Conservation (phyloP, 169 alveolate species). For the Eimeria necatrix region DNA sequence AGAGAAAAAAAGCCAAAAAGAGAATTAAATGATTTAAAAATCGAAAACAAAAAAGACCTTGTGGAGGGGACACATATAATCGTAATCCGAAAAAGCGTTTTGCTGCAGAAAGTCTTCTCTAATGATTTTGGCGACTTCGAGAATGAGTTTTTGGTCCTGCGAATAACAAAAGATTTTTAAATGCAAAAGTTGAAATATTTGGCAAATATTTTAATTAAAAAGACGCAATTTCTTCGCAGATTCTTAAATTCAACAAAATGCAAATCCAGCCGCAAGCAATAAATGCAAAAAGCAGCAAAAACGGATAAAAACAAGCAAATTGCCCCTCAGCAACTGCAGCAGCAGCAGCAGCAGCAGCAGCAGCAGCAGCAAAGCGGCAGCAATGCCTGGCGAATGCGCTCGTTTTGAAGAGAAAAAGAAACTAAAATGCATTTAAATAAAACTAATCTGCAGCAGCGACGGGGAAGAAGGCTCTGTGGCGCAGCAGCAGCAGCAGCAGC, state of each 20-base stretch:
- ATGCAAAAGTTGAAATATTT: not conserved
- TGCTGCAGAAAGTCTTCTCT: constrained; percentile 99
- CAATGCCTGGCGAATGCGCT: not conserved
- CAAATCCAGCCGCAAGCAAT: not conserved
- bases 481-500: too few species aligned
- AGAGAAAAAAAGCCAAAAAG: not conserved
- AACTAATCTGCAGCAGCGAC: too few species aligned
- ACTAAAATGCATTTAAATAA: too few species aligned
- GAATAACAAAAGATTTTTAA: not conserved
- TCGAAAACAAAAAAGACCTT: constrained; percentile 71
- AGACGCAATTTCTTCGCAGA: too few species aligned
- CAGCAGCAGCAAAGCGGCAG: too few species aligned
- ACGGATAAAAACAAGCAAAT: too few species aligned
- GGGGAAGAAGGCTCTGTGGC: too few species aligned
- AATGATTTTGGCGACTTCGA: constrained; percentile 97
- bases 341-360: too few species aligned
- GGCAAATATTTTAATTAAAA: too few species aligned
- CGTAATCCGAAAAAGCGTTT: constrained; percentile 98
- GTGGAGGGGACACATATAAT: constrained; percentile 97
- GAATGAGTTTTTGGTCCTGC: constrained; percentile 92
- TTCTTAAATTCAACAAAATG: not conserved
- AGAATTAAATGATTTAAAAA: too few species aligned
- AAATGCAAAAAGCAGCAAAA: too few species aligned
- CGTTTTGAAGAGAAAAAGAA: not conserved
- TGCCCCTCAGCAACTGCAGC: not conserved